phyloP scores from a whole-genome alignment of 345 rosid genomes.

The Eucalyptus cloeziana region DNA sequence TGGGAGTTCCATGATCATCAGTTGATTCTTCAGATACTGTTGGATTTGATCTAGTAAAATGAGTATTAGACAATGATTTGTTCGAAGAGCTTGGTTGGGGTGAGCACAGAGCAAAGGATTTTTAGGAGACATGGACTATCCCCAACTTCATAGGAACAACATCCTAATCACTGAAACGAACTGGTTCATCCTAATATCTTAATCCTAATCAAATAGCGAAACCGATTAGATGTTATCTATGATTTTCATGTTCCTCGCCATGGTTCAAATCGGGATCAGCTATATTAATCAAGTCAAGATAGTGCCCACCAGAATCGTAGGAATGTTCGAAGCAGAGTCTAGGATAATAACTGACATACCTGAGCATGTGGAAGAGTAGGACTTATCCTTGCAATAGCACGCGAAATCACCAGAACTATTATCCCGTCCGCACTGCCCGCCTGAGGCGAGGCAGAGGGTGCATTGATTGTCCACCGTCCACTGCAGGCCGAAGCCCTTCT shows the following conservation, averaged over 20 bases:
- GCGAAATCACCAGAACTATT: accelerated
- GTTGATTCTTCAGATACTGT: background rate
- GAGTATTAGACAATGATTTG: background rate
- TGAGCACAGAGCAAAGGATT: background rate
- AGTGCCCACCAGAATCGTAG: background rate
- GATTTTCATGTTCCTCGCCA: accelerated
- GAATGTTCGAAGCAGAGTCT: background rate
- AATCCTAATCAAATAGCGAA: background rate
- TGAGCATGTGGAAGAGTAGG: background rate
- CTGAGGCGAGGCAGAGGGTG: accelerated
- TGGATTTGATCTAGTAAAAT: background rate
- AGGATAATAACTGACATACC: background rate
- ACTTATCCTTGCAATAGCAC: accelerated
- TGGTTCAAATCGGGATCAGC: accelerated
- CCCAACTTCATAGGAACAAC: background rate
- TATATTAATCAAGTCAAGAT: background rate
- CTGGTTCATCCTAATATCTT: accelerated
- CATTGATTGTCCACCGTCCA: accelerated
- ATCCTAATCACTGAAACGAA: background rate
- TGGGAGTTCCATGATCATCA: background rate
- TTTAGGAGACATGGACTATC: background rate
- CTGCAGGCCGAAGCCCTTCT: background rate
- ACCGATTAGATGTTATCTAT: accelerated
- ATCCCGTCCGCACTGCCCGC: background rate
- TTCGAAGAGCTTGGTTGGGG: background rate